These are phyloP conservation scores for Lodderomyces elongisporus DNA, from an alignment of 1,139 yeast species.

Conservation along the genomic window DNA sequence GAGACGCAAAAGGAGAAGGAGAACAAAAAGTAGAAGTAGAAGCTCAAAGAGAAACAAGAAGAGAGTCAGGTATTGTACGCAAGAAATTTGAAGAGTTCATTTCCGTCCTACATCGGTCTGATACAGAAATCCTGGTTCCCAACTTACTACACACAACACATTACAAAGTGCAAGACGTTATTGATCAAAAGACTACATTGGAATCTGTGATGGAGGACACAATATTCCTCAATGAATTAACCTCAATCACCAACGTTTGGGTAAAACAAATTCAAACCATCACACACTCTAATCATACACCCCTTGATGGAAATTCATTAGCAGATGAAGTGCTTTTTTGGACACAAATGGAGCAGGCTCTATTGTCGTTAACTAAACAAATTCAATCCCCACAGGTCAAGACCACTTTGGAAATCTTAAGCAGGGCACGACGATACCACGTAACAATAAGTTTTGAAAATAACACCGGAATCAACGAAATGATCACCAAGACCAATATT, in stretches of 20 bases:
- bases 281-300: constrained; percentile 48
- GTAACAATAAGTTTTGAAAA: constrained; percentile 68
- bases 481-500: constrained; percentile 45
- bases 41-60: too few species aligned
- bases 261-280: constrained; percentile 57
- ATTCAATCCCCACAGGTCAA: constrained; percentile 49
- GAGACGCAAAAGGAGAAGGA: too few species aligned
- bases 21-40: too few species aligned
- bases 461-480: constrained; percentile 65
- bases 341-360: constrained; percentile 65
- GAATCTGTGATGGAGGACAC: constrained; percentile 42
- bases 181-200: constrained; percentile 17
- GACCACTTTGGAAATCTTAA: constrained; percentile 58
- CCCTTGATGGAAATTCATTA: constrained; percentile 53
- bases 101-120: constrained; percentile 64
- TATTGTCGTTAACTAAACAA: constrained; percentile 56
- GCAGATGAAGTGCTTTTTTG: constrained; percentile 75
- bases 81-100: constrained; percentile 69
- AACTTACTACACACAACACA: constrained; percentile 53
- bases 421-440: constrained; percentile 73
- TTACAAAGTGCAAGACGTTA: constrained; percentile 38
- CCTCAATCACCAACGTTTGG: constrained; percentile 70
- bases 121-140: constrained; percentile 55
- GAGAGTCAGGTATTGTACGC: constrained; percentile 26
- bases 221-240: constrained; percentile 57